Evolutionary conservation across 2,329 filamentous ascomycete genomes (phyloP).

Genomic region (Talaromyces sp.): DNA sequence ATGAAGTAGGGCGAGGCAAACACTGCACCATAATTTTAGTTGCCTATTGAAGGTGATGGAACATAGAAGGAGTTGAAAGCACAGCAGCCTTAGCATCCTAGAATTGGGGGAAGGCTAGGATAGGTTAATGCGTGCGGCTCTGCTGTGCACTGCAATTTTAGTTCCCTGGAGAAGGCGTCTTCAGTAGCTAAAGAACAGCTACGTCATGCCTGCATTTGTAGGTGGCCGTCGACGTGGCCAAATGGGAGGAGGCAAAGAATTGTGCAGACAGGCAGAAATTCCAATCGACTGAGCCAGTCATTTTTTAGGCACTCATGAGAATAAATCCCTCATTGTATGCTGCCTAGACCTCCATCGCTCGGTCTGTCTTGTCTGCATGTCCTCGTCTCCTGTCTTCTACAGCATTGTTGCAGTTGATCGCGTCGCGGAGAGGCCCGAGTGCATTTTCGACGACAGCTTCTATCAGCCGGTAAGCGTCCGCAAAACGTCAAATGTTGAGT

Average conservation of each 20-base stretch:
- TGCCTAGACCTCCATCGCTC: not conserved
- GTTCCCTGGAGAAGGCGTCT: not conserved
- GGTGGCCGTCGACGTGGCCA: too few species aligned
- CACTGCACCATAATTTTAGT: too few species aligned
- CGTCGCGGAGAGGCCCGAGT: not conserved
- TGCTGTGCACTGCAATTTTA: not conserved
- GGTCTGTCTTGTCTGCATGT: not conserved
- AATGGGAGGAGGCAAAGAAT: too few species aligned
- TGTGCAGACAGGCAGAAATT: too few species aligned
- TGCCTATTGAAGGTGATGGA: too few species aligned
- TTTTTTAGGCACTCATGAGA: not conserved
- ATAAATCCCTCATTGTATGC: not conserved
- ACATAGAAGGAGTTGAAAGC: too few species aligned
- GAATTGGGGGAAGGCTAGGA: too few species aligned
- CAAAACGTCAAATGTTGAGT: not conserved
- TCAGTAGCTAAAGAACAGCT: not conserved
- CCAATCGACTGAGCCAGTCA: not conserved
- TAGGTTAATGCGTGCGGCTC: too few species aligned
- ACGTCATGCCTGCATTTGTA: not conserved
- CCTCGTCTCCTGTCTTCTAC: not conserved
- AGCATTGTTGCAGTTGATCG: not conserved
- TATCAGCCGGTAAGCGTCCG: not conserved
- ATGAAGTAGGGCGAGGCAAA: too few species aligned
- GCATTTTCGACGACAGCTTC: not conserved
- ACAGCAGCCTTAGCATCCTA: too few species aligned